These are phyloP conservation scores for Kwoniella europaea DNA, from an alignment of 768 basidiomycete genomes.

Conservation along the genomic window DNA sequence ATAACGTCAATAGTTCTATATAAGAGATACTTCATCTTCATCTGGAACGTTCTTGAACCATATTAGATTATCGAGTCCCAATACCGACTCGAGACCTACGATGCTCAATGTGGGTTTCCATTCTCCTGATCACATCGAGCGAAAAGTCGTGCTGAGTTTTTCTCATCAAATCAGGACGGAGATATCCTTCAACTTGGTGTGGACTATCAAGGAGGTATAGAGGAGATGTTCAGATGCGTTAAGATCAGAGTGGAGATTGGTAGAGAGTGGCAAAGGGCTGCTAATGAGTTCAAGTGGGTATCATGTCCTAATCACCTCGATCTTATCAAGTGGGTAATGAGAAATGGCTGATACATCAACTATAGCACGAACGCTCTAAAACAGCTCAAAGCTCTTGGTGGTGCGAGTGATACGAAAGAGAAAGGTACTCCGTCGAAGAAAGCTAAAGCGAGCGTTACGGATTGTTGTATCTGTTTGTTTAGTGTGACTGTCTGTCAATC, in stretches of 20 bases:
- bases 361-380: constrained; percentile 68
- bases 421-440: constrained; percentile 39
- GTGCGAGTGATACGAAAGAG: constrained; percentile 31
- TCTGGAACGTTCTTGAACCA: constrained; percentile 97
- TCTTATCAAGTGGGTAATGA: background rate
- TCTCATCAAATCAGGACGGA: constrained; percentile 65
- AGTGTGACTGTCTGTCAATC: constrained; percentile 91
- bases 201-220: constrained; percentile 95
- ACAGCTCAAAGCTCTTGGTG: constrained; percentile 67
- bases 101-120: constrained; percentile 65
- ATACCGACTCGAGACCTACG: constrained; percentile 75
- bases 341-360: background rate
- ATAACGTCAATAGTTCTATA: constrained; percentile 67
- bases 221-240: constrained; percentile 95
- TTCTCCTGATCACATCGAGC: too few relatives aligned
- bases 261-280: constrained; percentile 84
- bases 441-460: constrained; percentile 61
- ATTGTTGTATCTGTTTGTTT: constrained; percentile 95
- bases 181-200: constrained; percentile 94
- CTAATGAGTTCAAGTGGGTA: constrained; percentile 88
- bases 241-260: constrained; percentile 92
- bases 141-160: background rate
- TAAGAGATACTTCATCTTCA: constrained; percentile 85
- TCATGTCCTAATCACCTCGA: background rate
- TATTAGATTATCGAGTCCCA: constrained; percentile 81